Evolutionary conservation across 352 stramenopile genomes (phyloP).

Genomic region (Phytopythium vexans): DNA sequence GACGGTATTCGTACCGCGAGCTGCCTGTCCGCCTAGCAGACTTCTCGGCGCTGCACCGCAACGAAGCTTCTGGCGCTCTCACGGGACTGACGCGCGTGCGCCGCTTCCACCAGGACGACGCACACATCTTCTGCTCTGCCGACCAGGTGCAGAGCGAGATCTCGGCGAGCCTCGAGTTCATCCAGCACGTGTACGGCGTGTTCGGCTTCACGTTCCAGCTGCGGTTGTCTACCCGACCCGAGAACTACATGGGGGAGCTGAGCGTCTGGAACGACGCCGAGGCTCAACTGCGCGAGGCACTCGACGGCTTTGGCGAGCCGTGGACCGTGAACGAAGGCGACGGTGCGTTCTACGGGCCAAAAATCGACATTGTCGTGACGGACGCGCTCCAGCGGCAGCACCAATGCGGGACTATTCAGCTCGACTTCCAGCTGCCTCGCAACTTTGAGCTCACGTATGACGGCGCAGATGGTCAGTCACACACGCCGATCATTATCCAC

Average conservation of each 20-base stretch:
- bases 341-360: constrained; percentile 97
- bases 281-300: constrained; percentile 60
- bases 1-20: constrained; percentile 94
- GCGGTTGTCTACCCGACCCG: constrained; percentile 91
- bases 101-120: constrained; percentile 99
- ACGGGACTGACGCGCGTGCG: constrained; percentile 95
- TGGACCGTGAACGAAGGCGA: constrained; percentile 93
- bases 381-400: constrained; percentile 96
- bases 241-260: constrained; percentile 93
- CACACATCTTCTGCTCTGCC: constrained; percentile 97
- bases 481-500: constrained; percentile 98
- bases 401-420: constrained; percentile 97
- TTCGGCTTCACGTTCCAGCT: constrained; percentile 96
- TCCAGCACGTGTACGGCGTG: constrained; percentile 91
- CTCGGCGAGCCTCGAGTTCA: constrained; percentile 90
- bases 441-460: constrained; percentile 95
- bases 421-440: constrained; percentile 98
- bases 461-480: constrained; percentile 76
- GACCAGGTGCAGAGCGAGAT: constrained; percentile 97
- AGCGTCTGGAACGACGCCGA: constrained; percentile 93
- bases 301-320: constrained; percentile 66
- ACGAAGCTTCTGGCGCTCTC: constrained; percentile 94
- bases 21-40: constrained; percentile 94
- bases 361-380: constrained; percentile 98
- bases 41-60: constrained; percentile 94